Conservation (phyloP, 176 grass and related monocot genomes). For the Phoenix dactylifera region DNA sequence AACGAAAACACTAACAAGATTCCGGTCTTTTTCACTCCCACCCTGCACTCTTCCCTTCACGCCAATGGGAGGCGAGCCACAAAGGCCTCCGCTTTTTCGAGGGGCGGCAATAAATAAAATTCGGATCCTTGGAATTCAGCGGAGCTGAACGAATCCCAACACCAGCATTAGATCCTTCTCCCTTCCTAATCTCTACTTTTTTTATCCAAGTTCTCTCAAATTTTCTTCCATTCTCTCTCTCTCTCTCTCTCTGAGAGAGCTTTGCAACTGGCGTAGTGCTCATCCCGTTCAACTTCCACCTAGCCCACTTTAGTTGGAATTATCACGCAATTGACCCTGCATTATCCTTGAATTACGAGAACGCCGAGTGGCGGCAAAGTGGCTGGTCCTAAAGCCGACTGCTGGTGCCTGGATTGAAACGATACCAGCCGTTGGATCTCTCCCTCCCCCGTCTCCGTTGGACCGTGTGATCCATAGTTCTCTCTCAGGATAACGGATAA, state of each 20-base stretch:
- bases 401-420: slow-evolving; percentile 6
- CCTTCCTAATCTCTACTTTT: slow-evolving; percentile 9
- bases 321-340: background rate
- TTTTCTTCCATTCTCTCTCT: slow-evolving; percentile 8
- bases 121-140: slow-evolving; percentile 9
- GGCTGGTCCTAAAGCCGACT: background rate
- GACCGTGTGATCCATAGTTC: too few species aligned
- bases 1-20: too few species aligned
- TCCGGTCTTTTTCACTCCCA: too few species aligned
- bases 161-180: slow-evolving; percentile 27
- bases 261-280: slow-evolving; percentile 12
- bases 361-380: slow-evolving; percentile 50
- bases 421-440: background rate
- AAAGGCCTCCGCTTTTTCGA: slow-evolving; percentile 6
- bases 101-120: background rate
- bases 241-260: slow-evolving; percentile 9
- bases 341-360: background rate
- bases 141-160: slow-evolving; percentile 16
- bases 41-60: too few species aligned
- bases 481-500: background rate
- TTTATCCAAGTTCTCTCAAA: slow-evolving; percentile 3
- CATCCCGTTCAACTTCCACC: slow-evolving; percentile 22
- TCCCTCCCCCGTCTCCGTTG: too few species aligned
- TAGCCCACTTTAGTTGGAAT: slow-evolving; percentile 9
- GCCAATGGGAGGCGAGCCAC: background rate